Percentiles rank a stretch among this genome's conserved stretches.
phyloP scores from a whole-genome alignment of 495 filamentous ascomycete species.

The Aspergillus indologenus region DNA sequence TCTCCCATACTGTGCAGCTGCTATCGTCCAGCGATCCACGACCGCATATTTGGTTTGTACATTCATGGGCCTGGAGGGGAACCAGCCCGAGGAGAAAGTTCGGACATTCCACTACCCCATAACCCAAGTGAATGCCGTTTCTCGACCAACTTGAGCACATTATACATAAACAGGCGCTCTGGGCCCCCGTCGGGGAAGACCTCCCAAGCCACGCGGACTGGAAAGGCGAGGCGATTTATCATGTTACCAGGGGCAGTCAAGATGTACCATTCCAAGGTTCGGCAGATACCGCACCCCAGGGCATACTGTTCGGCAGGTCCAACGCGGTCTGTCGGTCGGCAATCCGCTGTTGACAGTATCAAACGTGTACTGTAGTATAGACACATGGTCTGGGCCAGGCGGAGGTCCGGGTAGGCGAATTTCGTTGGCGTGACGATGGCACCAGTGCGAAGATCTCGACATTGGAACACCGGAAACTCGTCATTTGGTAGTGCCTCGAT shows the following conservation, averaged over 20 bases:
- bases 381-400: slow-evolving; percentile 45
- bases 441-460: slow-evolving; percentile 40
- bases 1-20: background rate
- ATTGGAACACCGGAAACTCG: slow-evolving; percentile 39
- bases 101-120: slow-evolving; percentile 43
- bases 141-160: slow-evolving; percentile 41
- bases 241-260: slow-evolving; percentile 41
- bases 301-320: slow-evolving; percentile 37
- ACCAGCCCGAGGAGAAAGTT: slow-evolving; percentile 31
- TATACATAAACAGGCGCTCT: slow-evolving; percentile 37
- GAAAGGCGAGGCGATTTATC: slow-evolving; percentile 48
- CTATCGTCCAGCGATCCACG: background rate
- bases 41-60: background rate
- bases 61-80: slow-evolving; percentile 14
- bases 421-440: slow-evolving; percentile 33
- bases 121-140: slow-evolving; percentile 38
- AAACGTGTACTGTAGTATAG: slow-evolving; percentile 38
- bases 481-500: slow-evolving; percentile 23
- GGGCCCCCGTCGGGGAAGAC: slow-evolving; percentile 36
- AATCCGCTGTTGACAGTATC: slow-evolving; percentile 40
- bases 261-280: slow-evolving; percentile 43
- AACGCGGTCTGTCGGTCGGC: slow-evolving; percentile 32
- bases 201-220: slow-evolving; percentile 45
- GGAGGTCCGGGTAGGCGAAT: slow-evolving; percentile 39
- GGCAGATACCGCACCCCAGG: slow-evolving; percentile 41